Evolutionary conservation across 2,329 filamentous ascomycete genomes (phyloP).

Genomic region (Calonectria multiphialidica): DNA sequence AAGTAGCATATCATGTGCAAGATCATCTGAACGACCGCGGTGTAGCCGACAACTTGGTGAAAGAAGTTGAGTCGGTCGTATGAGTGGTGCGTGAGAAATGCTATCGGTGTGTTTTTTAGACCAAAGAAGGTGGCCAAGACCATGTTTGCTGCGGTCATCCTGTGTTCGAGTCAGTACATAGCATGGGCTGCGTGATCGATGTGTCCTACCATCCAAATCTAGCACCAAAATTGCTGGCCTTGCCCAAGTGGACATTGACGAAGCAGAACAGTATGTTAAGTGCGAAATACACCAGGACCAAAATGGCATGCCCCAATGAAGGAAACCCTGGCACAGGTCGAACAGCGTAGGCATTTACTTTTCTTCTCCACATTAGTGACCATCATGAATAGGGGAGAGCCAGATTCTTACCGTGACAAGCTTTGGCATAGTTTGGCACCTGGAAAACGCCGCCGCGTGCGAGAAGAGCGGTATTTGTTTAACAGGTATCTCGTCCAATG

Average conservation of each 20-base stretch:
- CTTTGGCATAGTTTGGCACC: neutral
- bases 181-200: too few species aligned
- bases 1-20: conserved; percentile 53
- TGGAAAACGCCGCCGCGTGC: neutral
- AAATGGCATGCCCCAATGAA: neutral
- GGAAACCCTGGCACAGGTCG: neutral
- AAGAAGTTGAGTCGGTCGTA: conserved; percentile 61
- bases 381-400: too few species aligned
- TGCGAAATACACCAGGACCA: neutral
- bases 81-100: conserved; percentile 41
- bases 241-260: neutral
- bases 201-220: neutral
- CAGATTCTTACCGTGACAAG: neutral
- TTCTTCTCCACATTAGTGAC: neutral
- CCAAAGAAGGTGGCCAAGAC: conserved; percentile 58
- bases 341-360: neutral
- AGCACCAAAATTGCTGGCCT: neutral
- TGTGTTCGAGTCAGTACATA: conserved; percentile 31
- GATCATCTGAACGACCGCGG: conserved; percentile 49
- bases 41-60: conserved; percentile 59
- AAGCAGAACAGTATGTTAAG: conserved; percentile 1
- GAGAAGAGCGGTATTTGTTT: neutral
- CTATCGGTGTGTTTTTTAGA: conserved; percentile 62
- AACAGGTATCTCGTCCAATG: neutral
- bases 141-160: conserved; percentile 59